Evolutionary conservation across 2,329 filamentous ascomycete genomes (phyloP).

Genomic region (Thielaviopsis punctulata): DNA sequence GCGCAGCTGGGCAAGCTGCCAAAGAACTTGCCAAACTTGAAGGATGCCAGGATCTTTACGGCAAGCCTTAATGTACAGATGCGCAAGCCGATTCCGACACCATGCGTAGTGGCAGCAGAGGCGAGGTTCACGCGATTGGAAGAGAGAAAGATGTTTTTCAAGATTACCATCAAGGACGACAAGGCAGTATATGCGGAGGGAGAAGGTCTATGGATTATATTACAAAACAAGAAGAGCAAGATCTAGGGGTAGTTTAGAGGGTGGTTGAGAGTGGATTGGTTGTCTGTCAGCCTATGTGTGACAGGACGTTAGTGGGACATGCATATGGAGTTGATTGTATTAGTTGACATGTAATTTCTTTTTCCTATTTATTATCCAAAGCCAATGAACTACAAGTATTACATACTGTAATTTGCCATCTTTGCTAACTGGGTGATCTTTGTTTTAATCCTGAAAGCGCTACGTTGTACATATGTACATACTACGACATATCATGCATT

Average conservation of each 20-base stretch:
- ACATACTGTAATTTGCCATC: no score
- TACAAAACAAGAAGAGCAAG: background rate
- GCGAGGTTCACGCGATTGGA: constrained; percentile 12
- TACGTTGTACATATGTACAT: no score
- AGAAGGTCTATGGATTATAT: constrained; percentile 7
- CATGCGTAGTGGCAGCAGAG: constrained; percentile 13
- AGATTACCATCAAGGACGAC: constrained; percentile 11
- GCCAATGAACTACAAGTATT: no score
- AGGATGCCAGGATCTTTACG: constrained; percentile 10
- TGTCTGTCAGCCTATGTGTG: background rate
- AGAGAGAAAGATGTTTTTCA: constrained; percentile 13
- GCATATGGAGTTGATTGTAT: no score
- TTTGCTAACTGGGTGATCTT: no score
- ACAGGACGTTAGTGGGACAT: no score
- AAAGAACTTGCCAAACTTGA: constrained; percentile 3
- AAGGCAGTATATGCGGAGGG: constrained; percentile 1
- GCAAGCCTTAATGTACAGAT: constrained; percentile 13
- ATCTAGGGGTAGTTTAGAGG: background rate
- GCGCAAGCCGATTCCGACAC: constrained; percentile 13
- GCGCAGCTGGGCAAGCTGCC: constrained; percentile 10
- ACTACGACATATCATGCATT: no score
- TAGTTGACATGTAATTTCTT: no score
- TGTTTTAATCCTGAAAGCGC: no score
- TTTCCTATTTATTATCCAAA: no score
- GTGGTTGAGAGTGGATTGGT: background rate